phyloP scores from a whole-genome alignment of 108 stramenopile genomes.

The Poteriospumella lacustris region DNA sequence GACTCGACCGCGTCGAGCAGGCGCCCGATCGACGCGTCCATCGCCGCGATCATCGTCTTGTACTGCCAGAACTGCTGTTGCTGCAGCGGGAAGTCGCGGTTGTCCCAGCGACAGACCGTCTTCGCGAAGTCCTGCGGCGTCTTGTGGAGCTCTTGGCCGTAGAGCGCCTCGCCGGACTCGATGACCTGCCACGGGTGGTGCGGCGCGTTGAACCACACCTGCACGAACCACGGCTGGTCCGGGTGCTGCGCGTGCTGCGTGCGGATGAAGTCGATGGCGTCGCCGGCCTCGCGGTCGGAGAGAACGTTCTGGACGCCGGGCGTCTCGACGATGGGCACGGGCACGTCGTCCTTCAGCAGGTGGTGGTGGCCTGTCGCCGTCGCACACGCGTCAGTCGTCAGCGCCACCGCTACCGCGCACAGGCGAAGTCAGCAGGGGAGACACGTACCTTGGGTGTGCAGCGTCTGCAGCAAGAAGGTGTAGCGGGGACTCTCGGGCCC shows the following conservation, averaged over 20 bases:
- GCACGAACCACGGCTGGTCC: conserved; percentile 3
- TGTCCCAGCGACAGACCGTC: background rate
- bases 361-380: conserved; percentile 8
- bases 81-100: background rate
- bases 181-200: background rate
- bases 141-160: background rate
- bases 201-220: conserved; percentile 19
- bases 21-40: conserved; percentile 51
- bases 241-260: background rate
- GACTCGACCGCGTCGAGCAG: conserved; percentile 39
- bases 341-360: background rate
- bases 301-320: background rate
- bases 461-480: background rate
- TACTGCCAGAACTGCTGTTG: conserved; percentile 38
- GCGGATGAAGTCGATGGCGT: background rate
- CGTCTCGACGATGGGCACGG: background rate
- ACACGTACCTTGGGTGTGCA: background rate
- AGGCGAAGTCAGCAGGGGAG: too few species aligned
- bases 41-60: conserved; percentile 52
- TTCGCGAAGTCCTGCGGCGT: background rate
- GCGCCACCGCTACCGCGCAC: too few species aligned
- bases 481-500: conserved; percentile 14
- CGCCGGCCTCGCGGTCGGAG: background rate
- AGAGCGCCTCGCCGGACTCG: background rate
- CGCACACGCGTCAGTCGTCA: too few species aligned